phyloP scores from a whole-genome alignment of 306 rosid genomes.

The Adenanthera pavonina region DNA sequence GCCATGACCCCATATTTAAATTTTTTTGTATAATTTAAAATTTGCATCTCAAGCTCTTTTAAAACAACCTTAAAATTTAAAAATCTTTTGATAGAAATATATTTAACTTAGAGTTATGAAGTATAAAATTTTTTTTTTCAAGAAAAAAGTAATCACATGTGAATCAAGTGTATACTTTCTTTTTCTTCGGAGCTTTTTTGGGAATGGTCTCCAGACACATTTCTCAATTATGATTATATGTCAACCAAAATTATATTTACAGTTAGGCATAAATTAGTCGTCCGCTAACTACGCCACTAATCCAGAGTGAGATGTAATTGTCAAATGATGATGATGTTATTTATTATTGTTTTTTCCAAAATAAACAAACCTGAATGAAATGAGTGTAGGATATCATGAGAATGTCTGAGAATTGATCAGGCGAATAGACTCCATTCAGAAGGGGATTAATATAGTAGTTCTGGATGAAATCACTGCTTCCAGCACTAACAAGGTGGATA shows the following conservation, averaged over 20 bases:
- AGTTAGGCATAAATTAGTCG: neutral
- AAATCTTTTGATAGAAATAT: too few species aligned
- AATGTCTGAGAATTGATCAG: slow-evolving; percentile 55
- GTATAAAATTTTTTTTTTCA: too few species aligned
- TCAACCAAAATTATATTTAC: neutral
- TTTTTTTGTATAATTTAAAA: too few species aligned
- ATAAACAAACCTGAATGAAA: slow-evolving; percentile 57
- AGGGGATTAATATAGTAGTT: slow-evolving; percentile 63
- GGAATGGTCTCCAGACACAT: neutral
- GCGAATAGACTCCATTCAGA: slow-evolving; percentile 41
- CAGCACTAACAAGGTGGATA: slow-evolving; percentile 63
- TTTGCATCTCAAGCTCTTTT: too few species aligned
- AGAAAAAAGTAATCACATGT: neutral
- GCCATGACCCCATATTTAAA: too few species aligned
- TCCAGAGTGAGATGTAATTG: neutral
- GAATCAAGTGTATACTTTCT: neutral
- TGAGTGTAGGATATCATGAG: slow-evolving; percentile 51
- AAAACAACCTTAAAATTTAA: too few species aligned
- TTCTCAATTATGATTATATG: neutral
- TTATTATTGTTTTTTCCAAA: neutral
- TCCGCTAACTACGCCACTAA: neutral
- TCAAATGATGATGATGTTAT: neutral
- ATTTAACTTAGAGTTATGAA: too few species aligned
- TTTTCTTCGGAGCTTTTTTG: neutral
- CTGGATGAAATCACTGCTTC: slow-evolving; percentile 67